Evolutionary conservation across 768 basidiomycete genomes (phyloP).

Genomic region (Clathrus columnatus): DNA sequence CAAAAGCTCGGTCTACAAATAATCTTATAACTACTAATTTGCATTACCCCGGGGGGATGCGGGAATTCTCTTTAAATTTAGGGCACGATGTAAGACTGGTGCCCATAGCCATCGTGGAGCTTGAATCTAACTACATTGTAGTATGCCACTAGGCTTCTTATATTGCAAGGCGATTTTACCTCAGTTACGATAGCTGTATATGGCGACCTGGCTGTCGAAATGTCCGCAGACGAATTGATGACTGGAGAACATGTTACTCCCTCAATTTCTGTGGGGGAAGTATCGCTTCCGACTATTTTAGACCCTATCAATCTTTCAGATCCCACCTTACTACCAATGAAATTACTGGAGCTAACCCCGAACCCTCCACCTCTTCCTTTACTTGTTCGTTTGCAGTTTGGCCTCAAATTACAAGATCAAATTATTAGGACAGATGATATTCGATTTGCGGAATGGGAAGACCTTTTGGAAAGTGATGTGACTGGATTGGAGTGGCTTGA

Average conservation of each 20-base stretch:
- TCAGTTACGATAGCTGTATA: constrained; percentile 57
- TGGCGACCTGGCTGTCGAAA: constrained; percentile 46
- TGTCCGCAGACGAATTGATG: constrained; percentile 23
- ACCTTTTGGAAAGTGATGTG: constrained; percentile 46
- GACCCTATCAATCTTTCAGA: constrained; percentile 55
- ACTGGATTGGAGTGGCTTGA: constrained; percentile 48
- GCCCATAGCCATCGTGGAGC: constrained; percentile 9
- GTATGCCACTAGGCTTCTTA: constrained; percentile 72
- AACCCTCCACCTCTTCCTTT: constrained; percentile 55
- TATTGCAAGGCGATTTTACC: constrained; percentile 68
- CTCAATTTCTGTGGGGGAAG: constrained; percentile 24
- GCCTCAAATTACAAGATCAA: constrained; percentile 55
- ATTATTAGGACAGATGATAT: constrained; percentile 75
- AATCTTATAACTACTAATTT: constrained; percentile 63
- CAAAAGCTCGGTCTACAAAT: constrained; percentile 59
- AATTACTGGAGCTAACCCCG: constrained; percentile 53
- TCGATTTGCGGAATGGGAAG: constrained; percentile 62
- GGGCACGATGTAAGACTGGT: constrained; percentile 46
- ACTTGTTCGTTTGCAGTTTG: constrained; percentile 66
- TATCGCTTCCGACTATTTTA: constrained; percentile 35
- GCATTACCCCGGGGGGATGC: constrained; percentile 59
- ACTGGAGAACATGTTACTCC: constrained; percentile 38
- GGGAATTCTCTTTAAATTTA: constrained; percentile 64
- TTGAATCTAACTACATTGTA: constrained; percentile 19
- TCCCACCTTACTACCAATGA: constrained; percentile 52